Conservation (phyloP, 257 asterid species). For the Gentiana dahurica region DNA sequence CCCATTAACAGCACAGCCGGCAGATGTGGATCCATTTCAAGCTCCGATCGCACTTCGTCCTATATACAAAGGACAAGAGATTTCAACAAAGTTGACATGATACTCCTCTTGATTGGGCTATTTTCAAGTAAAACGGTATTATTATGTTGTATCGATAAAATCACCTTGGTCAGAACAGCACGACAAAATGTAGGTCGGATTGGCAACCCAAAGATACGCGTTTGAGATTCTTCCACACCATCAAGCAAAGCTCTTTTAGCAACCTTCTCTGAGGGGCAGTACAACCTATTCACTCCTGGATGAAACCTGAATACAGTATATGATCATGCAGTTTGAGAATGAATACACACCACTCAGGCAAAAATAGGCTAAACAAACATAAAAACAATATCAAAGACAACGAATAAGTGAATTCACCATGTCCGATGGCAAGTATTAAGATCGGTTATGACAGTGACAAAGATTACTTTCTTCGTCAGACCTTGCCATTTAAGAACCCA, state of each 20-base stretch:
- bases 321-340: constrained; percentile 10
- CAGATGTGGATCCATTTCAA: constrained; percentile 66
- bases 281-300: constrained; percentile 75
- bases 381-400: constrained; percentile 1
- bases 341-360: not conserved
- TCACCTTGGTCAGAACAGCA: constrained; percentile 69
- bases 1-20: constrained; percentile 95
- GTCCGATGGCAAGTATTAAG: constrained; percentile 93
- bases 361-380: not conserved
- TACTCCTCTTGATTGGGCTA: no score
- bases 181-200: constrained; percentile 83
- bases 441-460: constrained; percentile 88
- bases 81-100: no score
- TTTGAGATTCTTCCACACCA: constrained; percentile 70
- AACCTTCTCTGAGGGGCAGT: constrained; percentile 84
- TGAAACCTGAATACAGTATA: constrained; percentile 54
- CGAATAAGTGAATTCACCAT: constrained; percentile 32
- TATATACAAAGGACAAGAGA: constrained; percentile 4
- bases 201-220: constrained; percentile 79
- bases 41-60: constrained; percentile 72
- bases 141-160: not conserved
- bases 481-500: constrained; percentile 99
- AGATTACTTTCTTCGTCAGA: constrained; percentile 71
- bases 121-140: no score
- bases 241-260: constrained; percentile 74